Conservation (phyloP, 306 rosid species). For the Rosa persica region DNA sequence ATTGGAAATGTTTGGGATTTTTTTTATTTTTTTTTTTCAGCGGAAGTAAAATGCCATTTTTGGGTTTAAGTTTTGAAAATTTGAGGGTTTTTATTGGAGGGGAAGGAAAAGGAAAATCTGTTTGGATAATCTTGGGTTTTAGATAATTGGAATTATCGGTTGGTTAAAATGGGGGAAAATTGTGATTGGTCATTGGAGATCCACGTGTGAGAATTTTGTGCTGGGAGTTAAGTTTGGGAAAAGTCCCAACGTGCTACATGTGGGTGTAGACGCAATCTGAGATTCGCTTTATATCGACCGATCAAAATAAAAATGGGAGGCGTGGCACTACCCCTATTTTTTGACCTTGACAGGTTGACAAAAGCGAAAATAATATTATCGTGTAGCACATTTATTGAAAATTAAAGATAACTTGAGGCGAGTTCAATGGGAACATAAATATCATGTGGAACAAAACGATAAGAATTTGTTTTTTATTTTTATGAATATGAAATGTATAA, state of each 20-base stretch:
- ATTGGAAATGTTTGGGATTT: conserved; percentile 23
- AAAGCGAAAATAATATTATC: too few relatives aligned
- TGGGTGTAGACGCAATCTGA: background rate
- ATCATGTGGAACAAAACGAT: too few relatives aligned
- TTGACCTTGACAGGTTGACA: too few relatives aligned
- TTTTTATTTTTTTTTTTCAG: too few relatives aligned
- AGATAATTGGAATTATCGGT: conserved; percentile 31
- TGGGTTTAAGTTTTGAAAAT: background rate
- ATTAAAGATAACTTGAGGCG: too few relatives aligned
- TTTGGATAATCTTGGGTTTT: conserved; percentile 31
- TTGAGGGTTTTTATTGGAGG: conserved; percentile 15
- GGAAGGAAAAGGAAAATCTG: conserved; percentile 20
- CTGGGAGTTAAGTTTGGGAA: background rate
- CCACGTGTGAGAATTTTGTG: background rate
- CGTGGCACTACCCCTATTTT: too few relatives aligned
- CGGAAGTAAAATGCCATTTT: conserved; percentile 15
- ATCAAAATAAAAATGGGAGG: too few relatives aligned
- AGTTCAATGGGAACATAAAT: too few relatives aligned
- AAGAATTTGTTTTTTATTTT: too few relatives aligned
- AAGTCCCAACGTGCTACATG: background rate
- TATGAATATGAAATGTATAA: too few relatives aligned
- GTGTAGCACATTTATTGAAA: too few relatives aligned
- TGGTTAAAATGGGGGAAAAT: conserved; percentile 18
- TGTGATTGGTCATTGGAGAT: conserved; percentile 24
- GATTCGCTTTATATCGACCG: too few relatives aligned